Evolutionary conservation across 495 filamentous ascomycete genomes (phyloP).

Genomic region (Aspergillus mulundensis): DNA sequence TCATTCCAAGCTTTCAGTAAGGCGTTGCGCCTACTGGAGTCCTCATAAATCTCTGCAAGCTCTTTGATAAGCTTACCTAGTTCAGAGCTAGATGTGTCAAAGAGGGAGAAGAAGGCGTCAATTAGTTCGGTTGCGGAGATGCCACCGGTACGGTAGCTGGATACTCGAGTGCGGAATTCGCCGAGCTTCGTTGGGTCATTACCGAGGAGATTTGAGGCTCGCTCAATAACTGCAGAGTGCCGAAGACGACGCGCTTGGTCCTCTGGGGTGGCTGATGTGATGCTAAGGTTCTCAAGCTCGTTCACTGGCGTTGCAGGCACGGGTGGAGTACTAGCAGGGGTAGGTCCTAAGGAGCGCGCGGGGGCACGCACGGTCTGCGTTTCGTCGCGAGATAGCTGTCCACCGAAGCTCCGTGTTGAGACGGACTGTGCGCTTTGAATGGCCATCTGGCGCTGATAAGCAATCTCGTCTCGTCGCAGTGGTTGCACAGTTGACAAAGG

Average conservation of each 20-base stretch:
- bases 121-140: conserved; percentile 72
- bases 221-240: conserved; percentile 71
- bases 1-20: conserved; percentile 85
- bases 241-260: conserved; percentile 77
- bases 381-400: conserved; percentile 61
- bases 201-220: conserved; percentile 72
- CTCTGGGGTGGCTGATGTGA: conserved; percentile 54
- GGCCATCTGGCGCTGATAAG: conserved; percentile 89
- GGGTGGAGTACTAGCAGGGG: conserved; percentile 39
- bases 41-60: conserved; percentile 89
- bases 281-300: conserved; percentile 37
- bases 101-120: conserved; percentile 75
- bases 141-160: conserved; percentile 62
- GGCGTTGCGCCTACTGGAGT: conserved; percentile 62
- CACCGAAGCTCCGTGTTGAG: conserved; percentile 74
- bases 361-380: conserved; percentile 43
- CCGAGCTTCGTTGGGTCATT: conserved; percentile 67
- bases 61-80: conserved; percentile 89
- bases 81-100: conserved; percentile 72
- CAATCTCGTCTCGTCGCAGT: conserved; percentile 79
- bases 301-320: conserved; percentile 36
- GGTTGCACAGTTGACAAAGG: conserved; percentile 78
- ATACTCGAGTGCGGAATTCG: conserved; percentile 74
- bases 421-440: conserved; percentile 81
- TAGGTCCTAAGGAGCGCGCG: conserved; percentile 35